Percentiles rank a stretch among this genome's conserved stretches.
phyloP scores from a whole-genome alignment of 176 grass and related monocot species.

The bread wheat (Triticum aestivum) region DNA sequence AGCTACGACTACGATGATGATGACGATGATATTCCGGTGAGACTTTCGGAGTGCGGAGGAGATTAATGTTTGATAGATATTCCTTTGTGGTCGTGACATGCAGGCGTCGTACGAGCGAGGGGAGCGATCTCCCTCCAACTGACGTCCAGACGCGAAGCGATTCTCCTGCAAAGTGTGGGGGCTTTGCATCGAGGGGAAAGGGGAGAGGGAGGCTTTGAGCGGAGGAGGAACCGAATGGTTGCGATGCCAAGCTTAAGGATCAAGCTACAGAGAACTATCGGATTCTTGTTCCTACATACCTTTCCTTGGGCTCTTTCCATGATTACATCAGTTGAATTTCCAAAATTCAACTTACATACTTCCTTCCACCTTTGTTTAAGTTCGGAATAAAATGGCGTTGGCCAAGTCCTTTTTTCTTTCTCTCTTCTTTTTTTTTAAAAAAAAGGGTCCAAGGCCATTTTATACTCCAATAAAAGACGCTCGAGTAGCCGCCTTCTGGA shows the following conservation, averaged over 20 bases:
- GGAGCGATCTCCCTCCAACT: neutral
- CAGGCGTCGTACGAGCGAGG: no score
- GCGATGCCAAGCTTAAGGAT: conserved; percentile 55
- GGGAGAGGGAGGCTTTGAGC: neutral
- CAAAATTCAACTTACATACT: neutral
- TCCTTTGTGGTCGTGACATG: no score
- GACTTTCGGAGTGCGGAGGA: neutral
- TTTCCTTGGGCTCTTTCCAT: neutral
- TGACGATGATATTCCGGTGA: neutral
- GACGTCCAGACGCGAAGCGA: conserved; percentile 22
- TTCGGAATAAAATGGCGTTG: neutral
- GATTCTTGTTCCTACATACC: neutral
- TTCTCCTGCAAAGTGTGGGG: conserved; percentile 36
- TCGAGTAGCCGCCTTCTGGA: no score
- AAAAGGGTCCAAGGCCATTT: no score
- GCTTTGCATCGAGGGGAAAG: neutral
- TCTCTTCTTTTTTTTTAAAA: no score
- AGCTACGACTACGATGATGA: neutral
- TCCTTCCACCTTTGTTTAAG: neutral
- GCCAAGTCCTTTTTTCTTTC: neutral
- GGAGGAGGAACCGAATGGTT: neutral
- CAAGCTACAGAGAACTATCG: conserved; percentile 32
- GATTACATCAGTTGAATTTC: neutral
- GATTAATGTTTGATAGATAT: no score
- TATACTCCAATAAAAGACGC: no score